These are phyloP conservation scores for Lignosus rhinocerotis DNA, from an alignment of 1,284 basidiomycete species.

Conservation along the genomic window DNA sequence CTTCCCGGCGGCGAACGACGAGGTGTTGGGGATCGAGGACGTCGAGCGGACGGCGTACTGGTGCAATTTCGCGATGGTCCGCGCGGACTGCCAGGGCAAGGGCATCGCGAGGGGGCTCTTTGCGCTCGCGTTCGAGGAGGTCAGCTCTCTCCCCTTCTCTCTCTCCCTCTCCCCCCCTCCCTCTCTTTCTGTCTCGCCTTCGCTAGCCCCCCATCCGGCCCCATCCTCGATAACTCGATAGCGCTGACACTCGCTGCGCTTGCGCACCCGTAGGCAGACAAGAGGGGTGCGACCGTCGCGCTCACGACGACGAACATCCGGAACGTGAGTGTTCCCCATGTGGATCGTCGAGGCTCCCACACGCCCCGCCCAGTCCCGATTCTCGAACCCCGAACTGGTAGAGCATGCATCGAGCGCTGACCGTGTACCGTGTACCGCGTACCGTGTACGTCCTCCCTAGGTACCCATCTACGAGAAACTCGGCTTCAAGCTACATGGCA, in stretches of 20 bases:
- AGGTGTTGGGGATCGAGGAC: slow-evolving; percentile 9
- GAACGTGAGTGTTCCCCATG: slow-evolving; percentile 17
- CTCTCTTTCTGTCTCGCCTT: not conserved
- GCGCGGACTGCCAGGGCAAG: slow-evolving; percentile 20
- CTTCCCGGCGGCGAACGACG: slow-evolving; percentile 13
- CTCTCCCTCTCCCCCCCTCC: not conserved
- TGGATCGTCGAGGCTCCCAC: too few species aligned
- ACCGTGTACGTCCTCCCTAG: too few species aligned
- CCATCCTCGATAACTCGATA: too few species aligned
- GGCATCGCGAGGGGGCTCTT: slow-evolving; percentile 22
- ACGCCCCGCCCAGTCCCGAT: too few species aligned
- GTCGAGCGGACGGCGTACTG: slow-evolving; percentile 17
- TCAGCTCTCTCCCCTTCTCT: not conserved
- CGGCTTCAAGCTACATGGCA: slow-evolving; percentile 10
- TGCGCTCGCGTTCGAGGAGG: slow-evolving; percentile 19
- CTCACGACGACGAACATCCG: slow-evolving; percentile 17
- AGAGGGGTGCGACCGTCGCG: slow-evolving; percentile 11
- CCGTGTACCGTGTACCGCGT: too few species aligned
- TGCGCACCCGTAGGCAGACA: slow-evolving; percentile 7
- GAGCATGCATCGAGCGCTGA: too few species aligned
- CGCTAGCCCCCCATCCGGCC: too few species aligned
- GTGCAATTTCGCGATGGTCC: slow-evolving; percentile 22
- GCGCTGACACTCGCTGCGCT: not conserved
- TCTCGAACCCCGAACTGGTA: too few species aligned
- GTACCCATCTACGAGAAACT: slow-evolving; percentile 20